Evolutionary conservation across 495 filamentous ascomycete genomes (phyloP), one percentile per base, ranked within the genome.

Genomic region (Lasiosphaeria ovina): DNA sequence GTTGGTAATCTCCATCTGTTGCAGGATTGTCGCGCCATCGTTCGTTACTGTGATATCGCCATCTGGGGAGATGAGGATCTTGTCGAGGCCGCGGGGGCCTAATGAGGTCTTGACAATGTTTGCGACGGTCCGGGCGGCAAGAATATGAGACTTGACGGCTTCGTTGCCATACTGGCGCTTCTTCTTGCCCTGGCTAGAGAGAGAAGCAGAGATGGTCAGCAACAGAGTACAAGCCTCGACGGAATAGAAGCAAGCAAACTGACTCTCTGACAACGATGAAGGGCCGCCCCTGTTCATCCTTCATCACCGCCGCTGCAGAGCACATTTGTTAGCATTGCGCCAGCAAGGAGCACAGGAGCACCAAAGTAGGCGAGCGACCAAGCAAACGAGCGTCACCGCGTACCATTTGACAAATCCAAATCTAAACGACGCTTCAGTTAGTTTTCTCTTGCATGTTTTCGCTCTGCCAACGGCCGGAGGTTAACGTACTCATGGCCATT

Each of bases 41-140:
- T 99, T 99, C 59, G 94, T 99, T 51, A 99, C 93, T 47, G 94
- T 99, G 74, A 99, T 99, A 76, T 98, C 94, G 71, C 94, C 94
- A 74, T 99, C 94, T 35, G 94, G 91, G 49, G 94, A 99, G 67
- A 99, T 99, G 64, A 99, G 81, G 69, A 99, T 99, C 80, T 99
- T 99, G 81, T 99, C 94, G 67, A 99, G 86, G 57, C 94, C 94
- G 66, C 95, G 89, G 58, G 94, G 94, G 51, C 94, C 94, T 73
- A 99, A 79, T 69, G 94, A 99, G 64, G 91, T 93, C 80, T 96
- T 97, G 75, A 99, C 92, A 65, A 98, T 96, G 76, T 90, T 95
- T 61, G 95, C 89, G 62, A 98, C 92, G 42, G 94, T 99, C 68
- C 92, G 85, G 38, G 94, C 94, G 17, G 94, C 94, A 60, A 98